These are phyloP conservation scores for Alternaria sp. DNA, from an alignment of 2,329 filamentous ascomycete species.

Conservation along the genomic window DNA sequence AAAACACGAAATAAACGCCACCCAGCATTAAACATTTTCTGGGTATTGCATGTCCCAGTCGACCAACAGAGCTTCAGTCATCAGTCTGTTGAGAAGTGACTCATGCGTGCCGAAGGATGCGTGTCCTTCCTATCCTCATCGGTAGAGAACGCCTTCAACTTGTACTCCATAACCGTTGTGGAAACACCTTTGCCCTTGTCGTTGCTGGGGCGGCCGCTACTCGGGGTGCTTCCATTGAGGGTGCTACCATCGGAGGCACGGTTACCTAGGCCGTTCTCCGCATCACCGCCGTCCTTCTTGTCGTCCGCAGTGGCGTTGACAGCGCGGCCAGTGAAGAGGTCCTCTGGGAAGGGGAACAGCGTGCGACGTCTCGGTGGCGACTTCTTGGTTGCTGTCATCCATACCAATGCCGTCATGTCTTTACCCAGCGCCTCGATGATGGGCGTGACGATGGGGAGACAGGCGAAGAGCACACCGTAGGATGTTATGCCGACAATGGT, in stretches of 20 bases:
- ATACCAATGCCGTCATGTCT: slow-evolving; percentile 47
- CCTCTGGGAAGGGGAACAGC: slow-evolving; percentile 39
- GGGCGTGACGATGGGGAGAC: slow-evolving; percentile 47
- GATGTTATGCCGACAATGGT: slow-evolving; percentile 46
- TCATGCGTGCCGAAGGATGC: not conserved
- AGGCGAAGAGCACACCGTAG: slow-evolving; percentile 42
- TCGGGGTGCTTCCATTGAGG: not conserved
- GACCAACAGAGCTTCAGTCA: not conserved
- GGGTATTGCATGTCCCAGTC: not conserved
- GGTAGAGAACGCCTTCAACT: slow-evolving; percentile 1
- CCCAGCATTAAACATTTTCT: not conserved
- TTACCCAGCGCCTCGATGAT: slow-evolving; percentile 49
- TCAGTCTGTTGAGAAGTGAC: not conserved
- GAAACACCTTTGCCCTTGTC: not conserved
- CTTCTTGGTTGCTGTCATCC: slow-evolving; percentile 46
- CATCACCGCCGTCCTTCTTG: not conserved
- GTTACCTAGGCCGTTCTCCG: not conserved
- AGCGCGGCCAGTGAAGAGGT: slow-evolving; percentile 20
- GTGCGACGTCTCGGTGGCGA: slow-evolving; percentile 40
- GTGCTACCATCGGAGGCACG: not conserved
- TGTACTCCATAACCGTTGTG: not conserved
- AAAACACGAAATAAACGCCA: not conserved
- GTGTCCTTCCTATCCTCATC: not conserved
- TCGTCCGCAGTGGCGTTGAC: slow-evolving; percentile 7
- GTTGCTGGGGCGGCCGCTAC: not conserved